phyloP scores from a whole-genome alignment of 495 filamentous ascomycete genomes.

The Thermothielavioides terrestris region DNA sequence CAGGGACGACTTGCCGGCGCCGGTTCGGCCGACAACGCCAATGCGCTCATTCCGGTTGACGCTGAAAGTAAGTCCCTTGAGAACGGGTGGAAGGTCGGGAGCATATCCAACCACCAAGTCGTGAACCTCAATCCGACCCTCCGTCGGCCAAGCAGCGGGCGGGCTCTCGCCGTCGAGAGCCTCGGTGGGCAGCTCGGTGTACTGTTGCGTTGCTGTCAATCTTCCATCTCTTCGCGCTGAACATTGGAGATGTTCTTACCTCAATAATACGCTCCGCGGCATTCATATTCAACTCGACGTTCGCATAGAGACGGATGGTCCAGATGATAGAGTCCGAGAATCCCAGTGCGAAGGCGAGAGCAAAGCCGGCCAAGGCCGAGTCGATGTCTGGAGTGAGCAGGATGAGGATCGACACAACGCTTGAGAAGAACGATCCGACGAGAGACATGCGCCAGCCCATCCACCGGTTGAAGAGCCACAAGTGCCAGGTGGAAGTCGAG shows the following conservation, averaged over 20 bases:
- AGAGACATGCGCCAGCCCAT: slow-evolving; percentile 62
- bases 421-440: slow-evolving; percentile 61
- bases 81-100: slow-evolving; percentile 61
- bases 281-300: slow-evolving; percentile 75
- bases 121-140: slow-evolving; percentile 63
- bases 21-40: slow-evolving; percentile 78
- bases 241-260: slow-evolving; percentile 11
- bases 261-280: slow-evolving; percentile 75
- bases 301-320: slow-evolving; percentile 53
- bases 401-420: slow-evolving; percentile 55
- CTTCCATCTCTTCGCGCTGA: not conserved
- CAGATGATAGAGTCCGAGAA: slow-evolving; percentile 47
- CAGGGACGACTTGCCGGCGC: slow-evolving; percentile 78
- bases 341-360: slow-evolving; percentile 52
- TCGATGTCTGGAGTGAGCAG: slow-evolving; percentile 55
- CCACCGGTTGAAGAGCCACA: slow-evolving; percentile 68
- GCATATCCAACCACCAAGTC: slow-evolving; percentile 71
- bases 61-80: slow-evolving; percentile 65
- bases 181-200: slow-evolving; percentile 63
- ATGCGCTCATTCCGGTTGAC: slow-evolving; percentile 66
- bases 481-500: slow-evolving; percentile 52
- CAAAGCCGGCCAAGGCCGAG: slow-evolving; percentile 72
- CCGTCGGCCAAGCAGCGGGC: slow-evolving; percentile 72
- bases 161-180: slow-evolving; percentile 49
- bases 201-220: slow-evolving; percentile 25